Evolutionary conservation across 768 basidiomycete species (phyloP).

Genomic region (Xerocomus brunneocitrinus): DNA sequence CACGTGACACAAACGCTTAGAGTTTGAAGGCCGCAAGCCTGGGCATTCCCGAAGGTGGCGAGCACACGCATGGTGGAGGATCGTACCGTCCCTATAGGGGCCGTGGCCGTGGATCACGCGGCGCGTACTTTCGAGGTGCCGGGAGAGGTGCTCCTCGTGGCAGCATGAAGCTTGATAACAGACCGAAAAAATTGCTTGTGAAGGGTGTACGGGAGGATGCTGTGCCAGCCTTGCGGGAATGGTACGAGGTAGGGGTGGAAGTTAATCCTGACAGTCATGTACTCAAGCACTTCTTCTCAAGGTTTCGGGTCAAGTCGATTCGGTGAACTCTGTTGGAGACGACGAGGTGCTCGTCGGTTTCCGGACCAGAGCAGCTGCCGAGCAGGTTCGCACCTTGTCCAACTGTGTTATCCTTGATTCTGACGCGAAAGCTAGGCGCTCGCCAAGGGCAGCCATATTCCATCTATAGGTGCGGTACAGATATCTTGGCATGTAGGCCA

Average conservation of each 20-base stretch:
- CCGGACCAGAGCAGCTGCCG: constrained; percentile 66
- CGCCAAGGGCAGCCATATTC: constrained; percentile 64
- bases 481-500: constrained; percentile 59
- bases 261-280: neutral
- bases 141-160: constrained; percentile 63
- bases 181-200: constrained; percentile 74
- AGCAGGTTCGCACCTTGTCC: constrained; percentile 52
- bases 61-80: constrained; percentile 32
- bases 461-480: constrained; percentile 60
- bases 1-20: constrained; percentile 6
- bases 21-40: constrained; percentile 62
- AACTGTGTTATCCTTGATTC: neutral
- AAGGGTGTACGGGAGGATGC: constrained; percentile 59
- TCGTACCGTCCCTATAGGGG: constrained; percentile 66
- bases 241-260: constrained; percentile 64
- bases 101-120: constrained; percentile 52
- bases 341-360: constrained; percentile 66
- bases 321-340: constrained; percentile 48
- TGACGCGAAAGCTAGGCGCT: constrained; percentile 48
- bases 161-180: constrained; percentile 88
- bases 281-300: constrained; percentile 25
- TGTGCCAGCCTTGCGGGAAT: constrained; percentile 63
- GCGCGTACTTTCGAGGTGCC: constrained; percentile 57
- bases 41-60: constrained; percentile 54
- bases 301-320: constrained; percentile 70